Percentiles rank a stretch among this genome's conserved stretches.
Conservation (phyloP, 2,329 filamentous ascomycete species). For the Penicillium sclerotiorum region DNA sequence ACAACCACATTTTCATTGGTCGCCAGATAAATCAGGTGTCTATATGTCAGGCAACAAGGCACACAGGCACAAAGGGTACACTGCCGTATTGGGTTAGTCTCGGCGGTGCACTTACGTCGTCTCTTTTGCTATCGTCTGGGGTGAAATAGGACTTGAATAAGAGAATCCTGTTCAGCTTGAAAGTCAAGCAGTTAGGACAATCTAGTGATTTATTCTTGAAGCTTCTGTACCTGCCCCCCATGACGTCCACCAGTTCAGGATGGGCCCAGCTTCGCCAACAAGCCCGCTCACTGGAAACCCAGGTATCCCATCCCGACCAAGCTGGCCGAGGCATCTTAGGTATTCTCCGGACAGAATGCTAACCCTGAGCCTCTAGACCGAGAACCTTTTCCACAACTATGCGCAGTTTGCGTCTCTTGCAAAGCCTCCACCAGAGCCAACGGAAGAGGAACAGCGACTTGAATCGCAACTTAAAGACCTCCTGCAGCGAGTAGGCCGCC, state of each 20-base stretch:
- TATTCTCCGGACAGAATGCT: slow-evolving; percentile 1
- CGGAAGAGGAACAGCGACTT: slow-evolving; percentile 77
- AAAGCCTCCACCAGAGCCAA: slow-evolving; percentile 78
- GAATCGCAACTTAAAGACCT: slow-evolving; percentile 83
- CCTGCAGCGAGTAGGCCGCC: slow-evolving; percentile 55
- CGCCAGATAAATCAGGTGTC: slow-evolving; percentile 11
- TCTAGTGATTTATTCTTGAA: not conserved
- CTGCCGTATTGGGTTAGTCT: slow-evolving; percentile 19
- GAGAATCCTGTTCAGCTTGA: not conserved
- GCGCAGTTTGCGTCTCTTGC: slow-evolving; percentile 84
- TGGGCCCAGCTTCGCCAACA: slow-evolving; percentile 96
- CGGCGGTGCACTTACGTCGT: slow-evolving; percentile 19
- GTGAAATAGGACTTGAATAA: slow-evolving; percentile 8
- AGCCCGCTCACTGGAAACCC: slow-evolving; percentile 82
- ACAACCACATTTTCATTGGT: slow-evolving; percentile 11
- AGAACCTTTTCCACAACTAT: slow-evolving; percentile 70
- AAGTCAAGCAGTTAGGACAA: not conserved
- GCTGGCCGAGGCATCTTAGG: slow-evolving; percentile 9
- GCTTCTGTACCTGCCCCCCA: slow-evolving; percentile 30
- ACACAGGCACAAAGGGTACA: not conserved
- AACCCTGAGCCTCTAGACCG: slow-evolving; percentile 63
- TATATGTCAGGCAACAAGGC: not conserved
- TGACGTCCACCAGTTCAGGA: slow-evolving; percentile 64
- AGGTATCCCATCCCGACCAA: slow-evolving; percentile 58
- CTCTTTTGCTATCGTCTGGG: slow-evolving; percentile 13